Conservation (phyloP, 345 rosid genomes). For the Bretschneidera sinensis region DNA sequence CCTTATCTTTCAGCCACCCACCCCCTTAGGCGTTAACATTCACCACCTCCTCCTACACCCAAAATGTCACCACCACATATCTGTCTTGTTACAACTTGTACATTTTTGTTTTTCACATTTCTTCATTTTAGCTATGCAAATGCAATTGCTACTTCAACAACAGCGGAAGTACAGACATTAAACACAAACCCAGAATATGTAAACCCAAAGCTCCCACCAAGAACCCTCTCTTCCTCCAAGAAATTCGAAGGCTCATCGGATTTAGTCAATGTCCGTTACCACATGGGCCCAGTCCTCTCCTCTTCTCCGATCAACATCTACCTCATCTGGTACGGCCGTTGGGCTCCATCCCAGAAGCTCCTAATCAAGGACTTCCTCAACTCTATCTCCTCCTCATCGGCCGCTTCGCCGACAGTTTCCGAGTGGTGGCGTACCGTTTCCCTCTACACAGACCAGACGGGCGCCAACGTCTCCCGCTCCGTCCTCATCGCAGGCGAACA, state of each 20-base stretch:
- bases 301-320: slow-evolving; percentile 79
- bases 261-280: slow-evolving; percentile 80
- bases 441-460: slow-evolving; percentile 95
- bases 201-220: slow-evolving; percentile 79
- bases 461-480: slow-evolving; percentile 72
- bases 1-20: slow-evolving; percentile 1
- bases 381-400: slow-evolving; percentile 56
- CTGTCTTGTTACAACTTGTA: too few species aligned
- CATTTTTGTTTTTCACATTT: slow-evolving; percentile 9
- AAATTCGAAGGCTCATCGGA: slow-evolving; percentile 86
- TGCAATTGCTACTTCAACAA: neutral
- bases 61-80: slow-evolving; percentile 29
- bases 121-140: slow-evolving; percentile 2
- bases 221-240: slow-evolving; percentile 53
- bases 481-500: slow-evolving; percentile 70
- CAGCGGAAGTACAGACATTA: slow-evolving; percentile 28
- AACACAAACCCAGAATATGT: slow-evolving; percentile 25
- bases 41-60: neutral
- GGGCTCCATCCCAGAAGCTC: slow-evolving; percentile 57
- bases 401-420: slow-evolving; percentile 58
- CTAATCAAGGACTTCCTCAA: slow-evolving; percentile 71
- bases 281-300: slow-evolving; percentile 97
- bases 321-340: slow-evolving; percentile 88
- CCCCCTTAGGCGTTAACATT: slow-evolving; percentile 7
- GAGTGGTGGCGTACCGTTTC: slow-evolving; percentile 90